Base-by-base conservation (phyloP, 2,329 filamentous ascomycete genomes). In the Plectosphaerella plurivora region DNA sequence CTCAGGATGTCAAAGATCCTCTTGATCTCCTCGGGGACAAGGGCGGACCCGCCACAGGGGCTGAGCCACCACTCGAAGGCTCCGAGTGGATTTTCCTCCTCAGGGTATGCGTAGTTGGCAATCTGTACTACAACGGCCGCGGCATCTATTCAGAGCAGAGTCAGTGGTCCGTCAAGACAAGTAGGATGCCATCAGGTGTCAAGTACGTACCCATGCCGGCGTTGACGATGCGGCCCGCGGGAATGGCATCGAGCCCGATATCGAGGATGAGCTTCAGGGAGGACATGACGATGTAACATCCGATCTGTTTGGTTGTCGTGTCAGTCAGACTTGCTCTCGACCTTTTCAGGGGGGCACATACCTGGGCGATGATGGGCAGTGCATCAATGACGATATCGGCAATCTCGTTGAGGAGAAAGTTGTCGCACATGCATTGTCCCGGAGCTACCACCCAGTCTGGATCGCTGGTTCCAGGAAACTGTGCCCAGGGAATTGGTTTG, bases 41-140 rank as follows among this genome's bases (percentile, higher is more conserved):
- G 46, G 8, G 49, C 45, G 16, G 33, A 49, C 1, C 45, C 45
- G 45, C 52, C 52, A 25, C 52, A 48, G 12, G 49, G 52, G 18
- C 44, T 28, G 33, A 51, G 48, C 48, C 52, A 54, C 51, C 51
- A 52, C 39, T 45, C 41, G 22, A 42, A 54, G 25, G 52, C 52
- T 37, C 35, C 35, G 35, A 37, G 15, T 11, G 35, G 35, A n/a
- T 37, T n/a, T 7, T 37, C 35, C 4, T 37, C 35, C 35, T 11
- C 4, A 7, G 11, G 11, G 35, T 37, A 37, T 11, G 15, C 35
- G 35, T 12, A 37, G 35, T 37, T 37, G 7, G 15, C 3, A 12
- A 37, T 37, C 35, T 37, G 35, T 11, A n/a, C 35, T 11, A 7
- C 35, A 11, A n/a, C 8, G 11, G 35, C 35, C 11, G 35, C 35